Evolutionary conservation across 75 land plant species (phyloP).

Genomic region (Pinus taeda): DNA sequence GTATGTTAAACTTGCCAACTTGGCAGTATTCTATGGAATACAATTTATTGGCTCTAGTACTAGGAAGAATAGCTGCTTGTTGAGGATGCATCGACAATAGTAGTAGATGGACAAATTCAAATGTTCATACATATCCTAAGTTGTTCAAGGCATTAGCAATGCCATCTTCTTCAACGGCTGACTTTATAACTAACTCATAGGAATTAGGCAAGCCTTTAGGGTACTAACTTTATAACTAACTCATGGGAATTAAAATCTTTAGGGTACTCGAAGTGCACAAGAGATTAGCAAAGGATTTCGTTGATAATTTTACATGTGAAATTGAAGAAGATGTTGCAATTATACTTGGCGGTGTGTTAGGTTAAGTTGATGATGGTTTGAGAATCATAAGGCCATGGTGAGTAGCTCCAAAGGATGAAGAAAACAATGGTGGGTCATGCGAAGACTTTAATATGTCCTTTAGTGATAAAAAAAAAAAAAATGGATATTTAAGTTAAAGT

Average conservation of each 20-base stretch:
- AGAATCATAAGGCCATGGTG: constrained; percentile 6
- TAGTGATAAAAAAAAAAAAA: background rate
- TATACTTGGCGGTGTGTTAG: constrained; percentile 7
- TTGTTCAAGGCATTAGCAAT: constrained; percentile 7
- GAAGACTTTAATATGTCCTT: background rate
- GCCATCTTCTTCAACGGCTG: background rate
- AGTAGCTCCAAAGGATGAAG: constrained; percentile 10
- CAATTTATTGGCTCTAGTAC: background rate
- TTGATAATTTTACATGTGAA: constrained; percentile 4
- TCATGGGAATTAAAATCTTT: constrained; percentile 3
- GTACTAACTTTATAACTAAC: background rate
- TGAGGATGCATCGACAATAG: background rate
- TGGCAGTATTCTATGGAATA: background rate
- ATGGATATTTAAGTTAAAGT: constrained; percentile 6
- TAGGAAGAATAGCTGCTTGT: background rate
- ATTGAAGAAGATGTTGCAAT: background rate
- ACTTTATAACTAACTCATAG: constrained; percentile 3
- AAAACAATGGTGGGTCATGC: background rate
- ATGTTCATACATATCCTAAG: constrained; percentile 4
- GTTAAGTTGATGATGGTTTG: constrained; percentile 3
- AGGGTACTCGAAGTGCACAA: background rate
- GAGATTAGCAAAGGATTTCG: background rate
- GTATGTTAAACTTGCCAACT: background rate
- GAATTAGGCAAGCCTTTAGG: constrained; percentile 6
- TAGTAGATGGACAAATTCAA: background rate